Percentiles rank a stretch among this genome's conserved stretches.
phyloP scores from a whole-genome alignment of 495 filamentous ascomycete genomes.

The Bacidia gigantensis region DNA sequence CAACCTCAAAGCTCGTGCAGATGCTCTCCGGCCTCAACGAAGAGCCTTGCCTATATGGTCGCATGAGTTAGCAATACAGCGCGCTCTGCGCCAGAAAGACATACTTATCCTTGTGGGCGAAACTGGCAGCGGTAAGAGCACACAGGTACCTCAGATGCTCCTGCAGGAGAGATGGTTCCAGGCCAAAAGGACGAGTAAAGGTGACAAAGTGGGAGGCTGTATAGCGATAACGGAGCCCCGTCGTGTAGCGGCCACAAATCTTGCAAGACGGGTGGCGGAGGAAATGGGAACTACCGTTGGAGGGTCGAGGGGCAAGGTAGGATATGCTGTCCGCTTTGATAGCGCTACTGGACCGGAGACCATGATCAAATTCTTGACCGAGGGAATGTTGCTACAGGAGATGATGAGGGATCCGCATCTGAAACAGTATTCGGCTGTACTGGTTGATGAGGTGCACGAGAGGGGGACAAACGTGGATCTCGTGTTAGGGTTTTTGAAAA shows the following conservation, averaged over 20 bases:
- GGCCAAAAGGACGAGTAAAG: background rate
- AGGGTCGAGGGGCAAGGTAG: slow-evolving; percentile 58
- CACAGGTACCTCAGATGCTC: slow-evolving; percentile 88
- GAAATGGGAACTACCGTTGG: slow-evolving; percentile 80
- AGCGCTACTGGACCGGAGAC: slow-evolving; percentile 60
- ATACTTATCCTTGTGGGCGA: slow-evolving; percentile 81
- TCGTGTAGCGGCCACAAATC: slow-evolving; percentile 84
- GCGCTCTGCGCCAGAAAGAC: slow-evolving; percentile 50
- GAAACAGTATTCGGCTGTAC: slow-evolving; percentile 69
- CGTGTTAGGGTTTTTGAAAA: slow-evolving; percentile 72
- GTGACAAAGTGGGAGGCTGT: slow-evolving; percentile 53
- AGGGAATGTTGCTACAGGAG: slow-evolving; percentile 94
- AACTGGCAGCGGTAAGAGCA: slow-evolving; percentile 93
- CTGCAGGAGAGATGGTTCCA: slow-evolving; percentile 66
- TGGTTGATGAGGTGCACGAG: slow-evolving; percentile 97
- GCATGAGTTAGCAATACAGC: slow-evolving; percentile 54
- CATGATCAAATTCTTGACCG: slow-evolving; percentile 83
- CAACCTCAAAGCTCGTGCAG: slow-evolving; percentile 31
- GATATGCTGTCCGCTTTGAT: slow-evolving; percentile 91
- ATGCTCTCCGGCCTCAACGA: slow-evolving; percentile 35
- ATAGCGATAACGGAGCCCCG: slow-evolving; percentile 94
- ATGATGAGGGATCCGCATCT: slow-evolving; percentile 76
- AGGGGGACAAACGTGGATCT: slow-evolving; percentile 93
- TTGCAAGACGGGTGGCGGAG: slow-evolving; percentile 75
- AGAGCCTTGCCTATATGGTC: slow-evolving; percentile 71